Base-by-base conservation (phyloP, 2,329 filamentous ascomycete species). In the Leptographium flavum region DNA sequence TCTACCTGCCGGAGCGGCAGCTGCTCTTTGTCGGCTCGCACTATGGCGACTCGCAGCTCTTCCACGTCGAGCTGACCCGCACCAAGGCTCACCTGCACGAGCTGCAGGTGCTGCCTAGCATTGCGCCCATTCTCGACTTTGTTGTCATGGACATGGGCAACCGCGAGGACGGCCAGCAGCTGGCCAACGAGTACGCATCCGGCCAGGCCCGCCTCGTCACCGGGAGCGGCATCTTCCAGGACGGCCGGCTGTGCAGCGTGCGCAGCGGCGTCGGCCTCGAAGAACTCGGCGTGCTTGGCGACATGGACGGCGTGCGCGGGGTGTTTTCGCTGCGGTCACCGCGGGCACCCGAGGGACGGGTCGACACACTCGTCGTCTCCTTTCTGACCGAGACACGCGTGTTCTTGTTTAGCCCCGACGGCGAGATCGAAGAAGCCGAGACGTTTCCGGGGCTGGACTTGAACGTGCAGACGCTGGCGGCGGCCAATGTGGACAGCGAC, bases 101-200 rank as follows among this genome's bases (percentile, higher is more conserved):
- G 40, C 5, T 92, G 10, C 87, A 94, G 57, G 82, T 77, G 0
- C 70, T 93, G 46, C 67, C 76, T 4, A 98, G 94, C 57, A 86
- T 96, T 54, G 87, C 84, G 0, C 92, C 92, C 0, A 69, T 98
- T 36, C 65, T 96, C 33, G 92, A 98, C 58, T 95, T 98, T 54
- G 81, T 84, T 1, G 78, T 98, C 15, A 94, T 96, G 87, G 92
- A 96, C 56, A 83, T 96, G 71, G 90, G 88, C 1, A 88, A 87
- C 54, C 73, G 86, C 46, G 81, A 85, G 48, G 81, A 81, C 21
- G 83, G 92, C 51, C 77, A 72, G 9, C 80, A 86, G 47, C 62
- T 69, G 17, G 83, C 81, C 3, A 93, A 92, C 55, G 85, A 92
- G 50, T 98, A 94, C 57, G 94, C 88, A 0, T 94, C 90, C 1